phyloP scores from a whole-genome alignment of 305 asterid genomes.

The Fraxinus nigra region DNA sequence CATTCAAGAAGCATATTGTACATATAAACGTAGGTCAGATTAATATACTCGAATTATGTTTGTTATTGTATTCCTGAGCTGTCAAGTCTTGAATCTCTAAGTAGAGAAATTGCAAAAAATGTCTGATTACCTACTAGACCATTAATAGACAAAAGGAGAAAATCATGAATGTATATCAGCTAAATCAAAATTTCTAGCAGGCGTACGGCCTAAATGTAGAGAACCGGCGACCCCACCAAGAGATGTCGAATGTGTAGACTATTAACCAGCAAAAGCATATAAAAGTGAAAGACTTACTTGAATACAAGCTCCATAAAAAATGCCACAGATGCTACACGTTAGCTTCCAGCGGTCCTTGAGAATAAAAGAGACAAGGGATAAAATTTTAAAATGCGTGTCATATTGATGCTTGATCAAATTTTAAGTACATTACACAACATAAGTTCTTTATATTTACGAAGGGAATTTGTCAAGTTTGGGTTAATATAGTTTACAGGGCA shows the following conservation, averaged over 20 bases:
- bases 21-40: background rate
- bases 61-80: background rate
- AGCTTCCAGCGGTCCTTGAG: conserved; percentile 98
- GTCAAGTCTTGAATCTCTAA: background rate
- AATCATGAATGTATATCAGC: background rate
- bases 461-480: conserved; percentile 5
- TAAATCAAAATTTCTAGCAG: background rate
- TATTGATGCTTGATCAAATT: conserved; percentile 12
- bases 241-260: background rate
- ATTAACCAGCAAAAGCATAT: conserved; percentile 14
- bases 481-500: background rate
- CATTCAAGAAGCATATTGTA: background rate
- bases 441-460: conserved; percentile 4
- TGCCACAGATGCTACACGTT: conserved; percentile 84
- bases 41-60: background rate
- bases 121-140: background rate
- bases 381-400: background rate
- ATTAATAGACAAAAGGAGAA: background rate
- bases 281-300: conserved; percentile 56
- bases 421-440: background rate
- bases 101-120: background rate
- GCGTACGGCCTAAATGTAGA: background rate
- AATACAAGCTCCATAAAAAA: conserved; percentile 97
- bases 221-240: background rate
- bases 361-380: background rate